Conservation (phyloP, 805 yeast species). For the Cyberlindnera galapagoensis region DNA sequence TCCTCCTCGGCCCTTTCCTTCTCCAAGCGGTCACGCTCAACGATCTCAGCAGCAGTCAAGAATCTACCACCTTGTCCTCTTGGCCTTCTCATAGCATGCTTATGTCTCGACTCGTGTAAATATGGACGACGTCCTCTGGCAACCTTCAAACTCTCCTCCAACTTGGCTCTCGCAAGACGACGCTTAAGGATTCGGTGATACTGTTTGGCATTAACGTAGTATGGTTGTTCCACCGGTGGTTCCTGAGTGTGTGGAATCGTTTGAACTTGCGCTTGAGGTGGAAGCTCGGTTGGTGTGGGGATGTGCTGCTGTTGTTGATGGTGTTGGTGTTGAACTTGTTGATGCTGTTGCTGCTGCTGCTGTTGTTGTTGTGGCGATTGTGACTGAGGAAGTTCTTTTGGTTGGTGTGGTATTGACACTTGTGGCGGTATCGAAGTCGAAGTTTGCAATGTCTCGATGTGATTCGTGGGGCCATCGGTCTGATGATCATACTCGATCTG, state of each 20-base stretch:
- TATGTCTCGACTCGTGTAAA: slow-evolving; percentile 93
- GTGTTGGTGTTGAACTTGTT: slow-evolving; percentile 1
- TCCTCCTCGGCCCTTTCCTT: slow-evolving; percentile 15
- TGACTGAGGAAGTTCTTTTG: slow-evolving; percentile 2
- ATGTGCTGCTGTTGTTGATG: neutral
- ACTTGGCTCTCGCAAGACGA: slow-evolving; percentile 85
- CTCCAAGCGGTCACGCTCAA: slow-evolving; percentile 43
- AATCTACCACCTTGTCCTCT: slow-evolving; percentile 99
- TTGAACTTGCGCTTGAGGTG: slow-evolving; percentile 2
- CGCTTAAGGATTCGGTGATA: slow-evolving; percentile 92
- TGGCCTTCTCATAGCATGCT: slow-evolving; percentile 98
- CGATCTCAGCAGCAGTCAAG: slow-evolving; percentile 83
- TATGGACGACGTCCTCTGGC: slow-evolving; percentile 91
- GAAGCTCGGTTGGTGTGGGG: slow-evolving; percentile 3
- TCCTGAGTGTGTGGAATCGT: no score
- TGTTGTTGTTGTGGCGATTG: slow-evolving; percentile 10
- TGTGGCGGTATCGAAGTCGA: slow-evolving; percentile 11
- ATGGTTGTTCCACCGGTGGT: slow-evolving; percentile 71
- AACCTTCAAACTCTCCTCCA: slow-evolving; percentile 82
- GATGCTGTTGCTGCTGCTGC: slow-evolving; percentile 10
- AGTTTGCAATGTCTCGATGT: no score
- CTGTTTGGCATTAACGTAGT: slow-evolving; percentile 96
- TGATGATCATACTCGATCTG: no score
- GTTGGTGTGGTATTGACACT: slow-evolving; percentile 2
- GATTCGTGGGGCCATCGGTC: no score